Base-by-base conservation (phyloP, 257 asterid species). In the Plectranthus barbatus region DNA sequence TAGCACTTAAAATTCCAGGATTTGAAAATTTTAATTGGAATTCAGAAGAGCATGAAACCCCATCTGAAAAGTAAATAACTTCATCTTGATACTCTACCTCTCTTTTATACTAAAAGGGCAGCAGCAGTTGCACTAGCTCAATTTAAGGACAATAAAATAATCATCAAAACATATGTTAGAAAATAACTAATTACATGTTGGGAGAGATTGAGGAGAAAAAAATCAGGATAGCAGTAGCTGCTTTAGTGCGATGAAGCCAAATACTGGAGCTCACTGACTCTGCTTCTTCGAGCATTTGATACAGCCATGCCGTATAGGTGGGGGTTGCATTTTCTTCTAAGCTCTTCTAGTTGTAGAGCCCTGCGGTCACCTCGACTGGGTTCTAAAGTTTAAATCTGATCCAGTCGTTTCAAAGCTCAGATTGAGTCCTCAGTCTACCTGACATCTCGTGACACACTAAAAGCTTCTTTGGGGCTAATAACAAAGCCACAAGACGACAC, bases 401-500 rank as follows among this genome's bases (percentile, higher is more conserved):
- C 67, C 69, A 62, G 73, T 68, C 80, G 54, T 73, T 51, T 64
- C 54, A 67, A 44, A 46, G n/a, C n/a, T n/a, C n/a, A n/a, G 40
- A 52, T 33, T 31, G 60, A 46, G 41, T 58, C 76, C 56, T 59
- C 61, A 54, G 59, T 58, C 59, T 62, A 62, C 71, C 61, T 37
- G 65, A 70, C 51, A 18, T 71, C 72, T 77, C 41, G 31, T 68
- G 79, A 45, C 60, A 73, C 74, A 68, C 72, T 70, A 67, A 56
- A 80, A 52, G 76, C 74, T 61, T 72, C 84, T 72, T 67, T 62
- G n/a, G n/a, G n/a, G n/a, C n/a, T n/a, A n/a, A n/a, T n/a, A n/a
- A n/a, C n/a, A n/a, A n/a, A n/a, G 75, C 71, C 76, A 55, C 86
- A 72, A 45, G 76, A 74, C 78, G 76, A 70, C 83, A 75, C 77